phyloP scores from a whole-genome alignment of 1,284 basidiomycete genomes.

The Chalciporus sp. region DNA sequence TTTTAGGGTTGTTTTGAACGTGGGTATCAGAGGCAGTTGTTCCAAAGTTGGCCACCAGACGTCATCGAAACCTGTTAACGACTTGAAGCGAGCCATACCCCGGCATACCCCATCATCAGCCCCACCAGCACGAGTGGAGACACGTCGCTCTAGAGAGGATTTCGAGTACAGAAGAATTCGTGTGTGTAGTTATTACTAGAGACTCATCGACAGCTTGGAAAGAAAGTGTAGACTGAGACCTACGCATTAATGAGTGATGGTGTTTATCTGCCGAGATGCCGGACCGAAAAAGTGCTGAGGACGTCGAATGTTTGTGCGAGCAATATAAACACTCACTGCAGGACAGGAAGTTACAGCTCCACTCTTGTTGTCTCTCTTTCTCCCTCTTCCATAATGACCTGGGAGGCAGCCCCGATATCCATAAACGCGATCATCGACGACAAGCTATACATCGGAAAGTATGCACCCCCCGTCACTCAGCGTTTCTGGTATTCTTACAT shows the following conservation, averaged over 20 bases:
- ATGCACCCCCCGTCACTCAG: constrained; percentile 7
- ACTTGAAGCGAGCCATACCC: too few species aligned
- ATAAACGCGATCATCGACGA: constrained; percentile 44
- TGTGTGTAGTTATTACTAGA: too few species aligned
- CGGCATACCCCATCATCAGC: too few species aligned
- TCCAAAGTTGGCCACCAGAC: not conserved
- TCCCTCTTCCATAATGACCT: constrained; percentile 25
- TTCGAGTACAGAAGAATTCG: not conserved
- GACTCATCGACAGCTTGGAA: too few species aligned
- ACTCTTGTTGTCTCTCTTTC: constrained; percentile 4
- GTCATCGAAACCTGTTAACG: too few species aligned
- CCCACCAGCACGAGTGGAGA: too few species aligned
- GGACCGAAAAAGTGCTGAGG: constrained; percentile 1
- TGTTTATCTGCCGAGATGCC: constrained; percentile 28
- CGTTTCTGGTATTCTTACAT: not conserved
- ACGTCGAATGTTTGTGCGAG: not conserved
- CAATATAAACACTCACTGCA: constrained; percentile 25
- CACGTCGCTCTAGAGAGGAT: too few species aligned
- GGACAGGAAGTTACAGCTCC: constrained; percentile 16
- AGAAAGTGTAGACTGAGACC: too few species aligned
- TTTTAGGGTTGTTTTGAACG: not conserved
- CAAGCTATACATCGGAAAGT: constrained; percentile 60
- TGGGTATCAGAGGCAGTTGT: not conserved
- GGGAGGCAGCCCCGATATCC: constrained; percentile 32
- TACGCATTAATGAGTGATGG: not conserved